Percentiles rank a stretch among this genome's conserved stretches.
Evolutionary conservation across 129 eudicot species (phyloP).

Genomic region (Flaveria bidentis): DNA sequence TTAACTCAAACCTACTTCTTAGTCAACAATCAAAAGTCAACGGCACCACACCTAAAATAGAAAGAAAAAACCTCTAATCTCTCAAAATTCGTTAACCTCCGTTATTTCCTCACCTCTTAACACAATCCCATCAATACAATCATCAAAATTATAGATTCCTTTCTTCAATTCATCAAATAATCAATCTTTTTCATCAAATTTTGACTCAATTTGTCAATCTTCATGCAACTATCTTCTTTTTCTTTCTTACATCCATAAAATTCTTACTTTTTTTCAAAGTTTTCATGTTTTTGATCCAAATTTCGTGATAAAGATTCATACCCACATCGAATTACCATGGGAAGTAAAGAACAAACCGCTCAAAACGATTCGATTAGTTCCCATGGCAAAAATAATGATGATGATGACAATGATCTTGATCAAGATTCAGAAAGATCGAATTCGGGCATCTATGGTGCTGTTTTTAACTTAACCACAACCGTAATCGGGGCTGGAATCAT

Average conservation of each 20-base stretch:
- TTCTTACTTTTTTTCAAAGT: not conserved
- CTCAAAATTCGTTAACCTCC: not conserved
- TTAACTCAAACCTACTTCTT: no score
- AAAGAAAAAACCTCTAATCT: not conserved
- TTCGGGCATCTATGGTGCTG: constrained; percentile 74
- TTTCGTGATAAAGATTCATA: not conserved
- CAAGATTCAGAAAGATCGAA: constrained; percentile 13
- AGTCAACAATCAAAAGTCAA: constrained; percentile 9
- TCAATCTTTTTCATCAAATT: constrained; percentile 11
- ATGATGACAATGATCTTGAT: constrained; percentile 5
- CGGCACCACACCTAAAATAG: constrained; percentile 3
- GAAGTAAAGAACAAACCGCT: not conserved
- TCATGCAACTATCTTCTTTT: not conserved
- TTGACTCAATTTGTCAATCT: constrained; percentile 1
- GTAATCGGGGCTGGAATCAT: constrained; percentile 93
- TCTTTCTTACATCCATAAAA: not conserved
- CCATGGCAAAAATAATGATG: not conserved
- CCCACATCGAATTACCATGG: constrained; percentile 3
- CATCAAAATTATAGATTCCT: not conserved
- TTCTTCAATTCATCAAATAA: not conserved
- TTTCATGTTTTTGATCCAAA: not conserved
- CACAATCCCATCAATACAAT: constrained; percentile 2
- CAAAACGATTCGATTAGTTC: no score
- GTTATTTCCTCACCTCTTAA: not conserved
- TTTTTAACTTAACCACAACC: constrained; percentile 78